phyloP scores from a whole-genome alignment of 2,329 filamentous ascomycete genomes.

The Capronia coronata region DNA sequence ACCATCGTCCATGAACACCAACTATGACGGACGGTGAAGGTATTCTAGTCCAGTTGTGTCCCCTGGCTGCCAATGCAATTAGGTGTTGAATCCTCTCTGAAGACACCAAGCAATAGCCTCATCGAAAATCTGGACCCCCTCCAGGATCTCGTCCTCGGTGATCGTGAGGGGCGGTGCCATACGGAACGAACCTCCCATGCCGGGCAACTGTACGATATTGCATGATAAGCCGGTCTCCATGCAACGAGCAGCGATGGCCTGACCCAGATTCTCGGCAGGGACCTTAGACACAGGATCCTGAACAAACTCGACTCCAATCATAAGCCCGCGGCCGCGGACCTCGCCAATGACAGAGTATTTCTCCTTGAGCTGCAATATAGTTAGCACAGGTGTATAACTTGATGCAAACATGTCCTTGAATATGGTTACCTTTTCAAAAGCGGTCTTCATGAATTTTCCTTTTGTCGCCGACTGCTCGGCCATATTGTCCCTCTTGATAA shows the following conservation, averaged over 20 bases:
- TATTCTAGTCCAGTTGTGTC: too few relatives aligned
- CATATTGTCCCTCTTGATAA: slow-evolving; percentile 51
- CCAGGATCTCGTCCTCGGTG: slow-evolving; percentile 6
- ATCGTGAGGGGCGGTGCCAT: slow-evolving; percentile 49
- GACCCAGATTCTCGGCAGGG: slow-evolving; percentile 34
- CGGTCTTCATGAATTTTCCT: too few relatives aligned
- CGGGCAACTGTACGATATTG: slow-evolving; percentile 50
- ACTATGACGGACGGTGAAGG: too few relatives aligned
- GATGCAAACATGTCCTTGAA: too few relatives aligned
- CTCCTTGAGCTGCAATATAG: slow-evolving; percentile 41
- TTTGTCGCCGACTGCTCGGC: slow-evolving; percentile 40
- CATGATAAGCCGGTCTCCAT: slow-evolving; percentile 43
- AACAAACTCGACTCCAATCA: slow-evolving; percentile 56
- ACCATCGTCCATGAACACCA: too few relatives aligned
- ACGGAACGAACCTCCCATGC: slow-evolving; percentile 50
- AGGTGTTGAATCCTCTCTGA: too few relatives aligned
- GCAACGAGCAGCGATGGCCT: too few relatives aligned
- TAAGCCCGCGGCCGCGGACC: slow-evolving; percentile 53
- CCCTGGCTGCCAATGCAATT: too few relatives aligned
- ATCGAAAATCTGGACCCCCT: slow-evolving; percentile 13
- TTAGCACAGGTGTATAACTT: too few relatives aligned
- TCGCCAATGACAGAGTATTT: slow-evolving; percentile 58
- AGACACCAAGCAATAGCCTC: too few relatives aligned
- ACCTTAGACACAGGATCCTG: slow-evolving; percentile 44
- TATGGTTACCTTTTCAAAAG: too few relatives aligned